These are phyloP conservation scores for Lactarius akahatsu DNA, from an alignment of 768 basidiomycete species.

Conservation along the genomic window DNA sequence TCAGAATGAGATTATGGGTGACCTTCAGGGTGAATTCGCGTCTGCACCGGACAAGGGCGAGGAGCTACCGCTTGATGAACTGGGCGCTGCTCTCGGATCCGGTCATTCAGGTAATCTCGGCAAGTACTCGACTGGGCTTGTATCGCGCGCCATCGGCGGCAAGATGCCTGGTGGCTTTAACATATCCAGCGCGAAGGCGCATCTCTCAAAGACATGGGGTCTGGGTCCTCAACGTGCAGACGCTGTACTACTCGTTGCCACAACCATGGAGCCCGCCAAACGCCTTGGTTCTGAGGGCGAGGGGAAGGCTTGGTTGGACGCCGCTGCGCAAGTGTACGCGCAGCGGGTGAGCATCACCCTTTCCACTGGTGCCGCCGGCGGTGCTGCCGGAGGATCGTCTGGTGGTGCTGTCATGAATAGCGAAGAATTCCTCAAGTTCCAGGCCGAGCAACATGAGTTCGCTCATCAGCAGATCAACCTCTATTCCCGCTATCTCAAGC, in stretches of 20 bases:
- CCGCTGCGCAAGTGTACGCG: slow-evolving; percentile 80
- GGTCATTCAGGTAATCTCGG: slow-evolving; percentile 87
- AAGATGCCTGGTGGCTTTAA: slow-evolving; percentile 99
- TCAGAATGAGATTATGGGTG: slow-evolving; percentile 98
- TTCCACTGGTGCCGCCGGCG: slow-evolving; percentile 62
- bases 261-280: slow-evolving; percentile 92
- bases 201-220: slow-evolving; percentile 93
- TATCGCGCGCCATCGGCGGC: slow-evolving; percentile 87
- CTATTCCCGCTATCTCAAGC: slow-evolving; percentile 94
- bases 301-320: slow-evolving; percentile 91
- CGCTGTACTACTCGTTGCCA: slow-evolving; percentile 84
- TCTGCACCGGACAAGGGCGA: slow-evolving; percentile 98
- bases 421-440: slow-evolving; percentile 97
- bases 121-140: slow-evolving; percentile 88
- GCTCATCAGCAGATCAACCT: slow-evolving; percentile 92
- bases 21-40: slow-evolving; percentile 91
- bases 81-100: slow-evolving; percentile 77
- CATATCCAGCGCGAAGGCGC: slow-evolving; percentile 80
- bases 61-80: slow-evolving; percentile 93
- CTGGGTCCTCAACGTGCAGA: slow-evolving; percentile 89
- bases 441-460: slow-evolving; percentile 88
- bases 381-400: slow-evolving; percentile 55
- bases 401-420: slow-evolving; percentile 94
- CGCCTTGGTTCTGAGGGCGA: slow-evolving; percentile 88
- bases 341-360: slow-evolving; percentile 86